Evolutionary conservation across 768 basidiomycete genomes (phyloP).

Genomic region (Collybia sp.): DNA sequence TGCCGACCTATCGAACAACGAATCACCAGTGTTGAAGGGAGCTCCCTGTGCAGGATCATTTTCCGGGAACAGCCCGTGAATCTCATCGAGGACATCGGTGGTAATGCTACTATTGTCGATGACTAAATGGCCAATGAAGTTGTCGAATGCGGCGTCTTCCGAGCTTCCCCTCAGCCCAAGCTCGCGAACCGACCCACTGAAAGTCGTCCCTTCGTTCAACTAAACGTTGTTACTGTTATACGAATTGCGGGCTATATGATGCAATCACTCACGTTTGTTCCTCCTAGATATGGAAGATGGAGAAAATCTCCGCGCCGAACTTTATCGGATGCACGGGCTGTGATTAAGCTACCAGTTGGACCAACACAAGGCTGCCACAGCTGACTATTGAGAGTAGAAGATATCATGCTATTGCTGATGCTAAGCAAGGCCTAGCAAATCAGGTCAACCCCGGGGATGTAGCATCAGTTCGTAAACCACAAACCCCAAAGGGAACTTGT

Average conservation of each 20-base stretch:
- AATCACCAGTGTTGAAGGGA: conserved; percentile 55
- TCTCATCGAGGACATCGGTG: conserved; percentile 29
- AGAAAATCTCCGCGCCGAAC: conserved; percentile 45
- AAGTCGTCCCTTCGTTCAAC: conserved; percentile 51
- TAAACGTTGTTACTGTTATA: neutral
- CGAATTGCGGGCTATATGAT: neutral
- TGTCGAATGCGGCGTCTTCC: conserved; percentile 39
- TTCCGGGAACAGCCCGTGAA: conserved; percentile 39
- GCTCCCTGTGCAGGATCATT: conserved; percentile 43
- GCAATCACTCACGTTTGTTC: conserved; percentile 41
- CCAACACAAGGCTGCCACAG: conserved; percentile 57
- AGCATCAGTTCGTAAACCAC: neutral
- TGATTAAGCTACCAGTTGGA: conserved; percentile 42
- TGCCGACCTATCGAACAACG: conserved; percentile 49
- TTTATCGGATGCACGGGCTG: conserved; percentile 38
- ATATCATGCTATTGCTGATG: conserved; percentile 42
- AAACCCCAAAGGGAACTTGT: conserved; percentile 38
- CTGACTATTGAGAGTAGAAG: conserved; percentile 40
- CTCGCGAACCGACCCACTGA: conserved; percentile 33
- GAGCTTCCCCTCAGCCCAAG: conserved; percentile 31
- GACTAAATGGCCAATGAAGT: conserved; percentile 43
- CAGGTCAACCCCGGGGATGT: neutral
- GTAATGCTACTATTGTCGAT: conserved; percentile 49
- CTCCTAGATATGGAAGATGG: conserved; percentile 50
- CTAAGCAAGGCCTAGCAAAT: conserved; percentile 39